phyloP scores from a whole-genome alignment of 208 protist genomes.

The Leishmania braziliensis region DNA sequence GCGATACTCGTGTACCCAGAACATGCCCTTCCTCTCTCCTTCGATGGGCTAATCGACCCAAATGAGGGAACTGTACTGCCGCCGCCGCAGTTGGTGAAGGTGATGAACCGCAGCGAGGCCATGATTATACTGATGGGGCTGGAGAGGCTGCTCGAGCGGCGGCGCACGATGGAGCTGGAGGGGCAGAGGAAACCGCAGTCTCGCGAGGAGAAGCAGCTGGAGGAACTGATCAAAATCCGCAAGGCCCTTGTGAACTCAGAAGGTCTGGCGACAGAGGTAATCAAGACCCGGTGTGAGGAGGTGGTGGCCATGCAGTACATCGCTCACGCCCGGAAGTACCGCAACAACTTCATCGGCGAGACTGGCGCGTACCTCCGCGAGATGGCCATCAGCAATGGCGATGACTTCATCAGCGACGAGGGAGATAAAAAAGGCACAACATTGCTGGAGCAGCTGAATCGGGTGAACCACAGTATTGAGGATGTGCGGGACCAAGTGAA shows the following conservation, averaged over 20 bases:
- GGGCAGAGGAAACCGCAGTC: slow-evolving; percentile 24
- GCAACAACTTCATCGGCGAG: slow-evolving; percentile 79
- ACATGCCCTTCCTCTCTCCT: slow-evolving; percentile 51
- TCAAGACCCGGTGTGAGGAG: slow-evolving; percentile 56
- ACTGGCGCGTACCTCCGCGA: slow-evolving; percentile 81
- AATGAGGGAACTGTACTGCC: slow-evolving; percentile 21
- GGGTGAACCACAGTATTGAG: slow-evolving; percentile 50
- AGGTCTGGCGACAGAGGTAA: slow-evolving; percentile 61
- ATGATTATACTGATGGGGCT: slow-evolving; percentile 84
- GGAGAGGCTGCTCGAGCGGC: slow-evolving; percentile 80
- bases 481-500: slow-evolving; percentile 45
- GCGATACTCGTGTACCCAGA: slow-evolving; percentile 78
- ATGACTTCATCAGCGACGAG: slow-evolving; percentile 30
- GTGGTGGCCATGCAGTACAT: slow-evolving; percentile 67
- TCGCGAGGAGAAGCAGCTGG: slow-evolving; percentile 50
- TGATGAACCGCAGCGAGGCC: slow-evolving; percentile 69
- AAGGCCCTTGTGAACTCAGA: slow-evolving; percentile 60
- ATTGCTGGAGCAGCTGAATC: slow-evolving; percentile 51
- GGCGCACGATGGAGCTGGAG: slow-evolving; percentile 30
- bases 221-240: slow-evolving; percentile 67
- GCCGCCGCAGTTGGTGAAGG: slow-evolving; percentile 42
- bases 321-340: slow-evolving; percentile 61
- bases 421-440: slow-evolving; percentile 15
- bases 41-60: slow-evolving; percentile 55
- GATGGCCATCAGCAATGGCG: slow-evolving; percentile 62